These are phyloP conservation scores for Metschnikowia bowlesiae DNA, from an alignment of 805 yeast genomes.

Conservation along the genomic window DNA sequence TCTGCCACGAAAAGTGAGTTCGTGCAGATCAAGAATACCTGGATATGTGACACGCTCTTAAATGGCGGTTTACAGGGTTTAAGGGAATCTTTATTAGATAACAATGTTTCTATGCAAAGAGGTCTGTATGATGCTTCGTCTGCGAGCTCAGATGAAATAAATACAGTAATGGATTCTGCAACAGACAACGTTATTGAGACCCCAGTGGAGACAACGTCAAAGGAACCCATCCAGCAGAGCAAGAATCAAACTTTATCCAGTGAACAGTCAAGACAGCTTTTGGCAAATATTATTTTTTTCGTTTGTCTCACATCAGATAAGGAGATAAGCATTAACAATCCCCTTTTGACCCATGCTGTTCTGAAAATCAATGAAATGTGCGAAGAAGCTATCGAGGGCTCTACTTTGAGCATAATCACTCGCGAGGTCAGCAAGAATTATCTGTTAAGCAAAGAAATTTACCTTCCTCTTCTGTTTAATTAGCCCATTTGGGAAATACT, in stretches of 20 bases:
- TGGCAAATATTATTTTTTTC: conserved; percentile 24
- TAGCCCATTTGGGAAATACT: background rate
- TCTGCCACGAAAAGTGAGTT: conserved; percentile 17
- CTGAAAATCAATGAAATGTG: conserved; percentile 4
- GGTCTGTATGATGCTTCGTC: background rate
- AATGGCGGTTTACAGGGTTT: background rate
- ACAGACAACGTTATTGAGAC: background rate
- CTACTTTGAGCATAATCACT: conserved; percentile 15
- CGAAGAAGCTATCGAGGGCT: conserved; percentile 11
- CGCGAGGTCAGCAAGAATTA: conserved; percentile 26
- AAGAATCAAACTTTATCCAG: background rate
- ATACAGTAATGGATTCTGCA: background rate
- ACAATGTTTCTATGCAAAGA: background rate
- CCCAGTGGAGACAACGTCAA: background rate
- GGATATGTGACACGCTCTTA: conserved; percentile 18
- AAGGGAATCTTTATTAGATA: background rate
- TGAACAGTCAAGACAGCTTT: conserved; percentile 9
- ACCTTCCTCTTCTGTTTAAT: conserved; percentile 19
- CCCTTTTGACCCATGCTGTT: background rate
- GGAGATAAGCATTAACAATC: conserved; percentile 2
- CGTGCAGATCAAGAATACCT: conserved; percentile 25
- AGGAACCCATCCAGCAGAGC: background rate
- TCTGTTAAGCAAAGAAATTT: conserved; percentile 21
- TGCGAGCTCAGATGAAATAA: background rate
- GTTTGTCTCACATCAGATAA: conserved; percentile 13